Evolutionary conservation across 1,139 yeast genomes (phyloP).

Genomic region (Casaregolazyma lundiana): DNA sequence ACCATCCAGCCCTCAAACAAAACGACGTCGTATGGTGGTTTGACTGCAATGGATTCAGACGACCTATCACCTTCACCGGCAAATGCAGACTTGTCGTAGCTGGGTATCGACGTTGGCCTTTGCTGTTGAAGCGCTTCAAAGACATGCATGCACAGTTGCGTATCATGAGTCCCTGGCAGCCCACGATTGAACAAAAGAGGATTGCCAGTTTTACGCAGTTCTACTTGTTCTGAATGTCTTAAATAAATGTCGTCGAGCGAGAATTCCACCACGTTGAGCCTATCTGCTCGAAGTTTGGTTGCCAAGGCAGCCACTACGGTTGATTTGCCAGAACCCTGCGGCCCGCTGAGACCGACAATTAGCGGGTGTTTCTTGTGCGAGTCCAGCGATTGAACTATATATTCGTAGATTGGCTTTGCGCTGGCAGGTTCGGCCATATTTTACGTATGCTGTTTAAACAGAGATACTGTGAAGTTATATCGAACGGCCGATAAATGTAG

Average conservation of each 20-base stretch:
- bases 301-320: conserved; percentile 51
- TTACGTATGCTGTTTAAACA: too few species aligned
- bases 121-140: conserved; percentile 27
- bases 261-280: conserved; percentile 49
- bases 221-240: conserved; percentile 54
- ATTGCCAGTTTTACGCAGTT: conserved; percentile 46
- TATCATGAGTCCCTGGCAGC: conserved; percentile 90
- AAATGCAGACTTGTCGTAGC: conserved; percentile 72
- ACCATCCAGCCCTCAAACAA: conserved; percentile 94
- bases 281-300: conserved; percentile 34
- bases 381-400: conserved; percentile 5
- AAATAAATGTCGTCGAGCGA: conserved; percentile 88
- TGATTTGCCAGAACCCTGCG: conserved; percentile 92
- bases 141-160: conserved; percentile 38
- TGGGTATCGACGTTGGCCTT: conserved; percentile 47
- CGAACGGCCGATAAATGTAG: too few species aligned
- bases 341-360: conserved; percentile 73
- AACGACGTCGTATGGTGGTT: conserved; percentile 52
- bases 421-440: not conserved
- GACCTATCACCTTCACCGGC: conserved; percentile 76
- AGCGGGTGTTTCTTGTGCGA: conserved; percentile 39
- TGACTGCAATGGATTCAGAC: conserved; percentile 22
- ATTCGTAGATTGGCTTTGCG: conserved; percentile 13
- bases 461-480: too few species aligned
- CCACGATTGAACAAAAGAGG: conserved; percentile 72